phyloP scores from a whole-genome alignment of 2,329 filamentous ascomycete genomes.

The Ascochyta pisi region DNA sequence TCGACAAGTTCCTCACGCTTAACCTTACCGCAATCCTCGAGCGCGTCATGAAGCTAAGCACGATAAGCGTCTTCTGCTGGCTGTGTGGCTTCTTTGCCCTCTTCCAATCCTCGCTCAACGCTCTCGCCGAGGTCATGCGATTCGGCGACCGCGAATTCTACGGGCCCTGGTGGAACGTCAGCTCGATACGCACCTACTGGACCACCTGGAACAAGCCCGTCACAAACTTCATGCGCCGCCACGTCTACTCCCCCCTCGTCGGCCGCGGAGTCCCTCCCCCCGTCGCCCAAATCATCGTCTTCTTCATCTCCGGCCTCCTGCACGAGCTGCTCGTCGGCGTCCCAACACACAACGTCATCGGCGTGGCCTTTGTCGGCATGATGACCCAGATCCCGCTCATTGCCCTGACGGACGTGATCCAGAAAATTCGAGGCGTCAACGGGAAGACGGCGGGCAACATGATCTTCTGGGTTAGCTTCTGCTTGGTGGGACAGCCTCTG shows the following conservation, averaged over 20 bases:
- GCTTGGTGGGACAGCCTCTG: constrained; percentile 91
- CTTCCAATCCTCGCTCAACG: constrained; percentile 92
- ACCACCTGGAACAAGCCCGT: constrained; percentile 98
- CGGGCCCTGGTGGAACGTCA: constrained; percentile 92
- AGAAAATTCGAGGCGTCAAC: constrained; percentile 76
- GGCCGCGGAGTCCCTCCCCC: constrained; percentile 79
- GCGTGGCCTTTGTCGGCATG: constrained; percentile 94
- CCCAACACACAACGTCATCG: constrained; percentile 91
- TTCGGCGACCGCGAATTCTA: constrained; percentile 97
- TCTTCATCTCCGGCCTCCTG: constrained; percentile 84
- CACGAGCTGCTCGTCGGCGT: constrained; percentile 94
- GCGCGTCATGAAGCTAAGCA: constrained; percentile 91
- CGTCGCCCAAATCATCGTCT: constrained; percentile 79
- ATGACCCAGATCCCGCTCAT: constrained; percentile 91
- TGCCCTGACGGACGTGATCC: constrained; percentile 76
- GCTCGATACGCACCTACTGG: constrained; percentile 88
- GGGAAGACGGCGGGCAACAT: constrained; percentile 86
- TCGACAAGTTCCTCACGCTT: constrained; percentile 83
- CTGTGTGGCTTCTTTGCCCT: constrained; percentile 95
- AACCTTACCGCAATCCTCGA: constrained; percentile 84
- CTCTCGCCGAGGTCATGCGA: constrained; percentile 83
- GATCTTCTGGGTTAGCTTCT: constrained; percentile 97
- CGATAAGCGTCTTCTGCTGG: constrained; percentile 96
- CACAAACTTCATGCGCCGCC: constrained; percentile 93
- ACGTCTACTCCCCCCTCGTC: constrained; percentile 88